Conservation (phyloP, 768 basidiomycete species). For the Suillus fuscotomentosus region DNA sequence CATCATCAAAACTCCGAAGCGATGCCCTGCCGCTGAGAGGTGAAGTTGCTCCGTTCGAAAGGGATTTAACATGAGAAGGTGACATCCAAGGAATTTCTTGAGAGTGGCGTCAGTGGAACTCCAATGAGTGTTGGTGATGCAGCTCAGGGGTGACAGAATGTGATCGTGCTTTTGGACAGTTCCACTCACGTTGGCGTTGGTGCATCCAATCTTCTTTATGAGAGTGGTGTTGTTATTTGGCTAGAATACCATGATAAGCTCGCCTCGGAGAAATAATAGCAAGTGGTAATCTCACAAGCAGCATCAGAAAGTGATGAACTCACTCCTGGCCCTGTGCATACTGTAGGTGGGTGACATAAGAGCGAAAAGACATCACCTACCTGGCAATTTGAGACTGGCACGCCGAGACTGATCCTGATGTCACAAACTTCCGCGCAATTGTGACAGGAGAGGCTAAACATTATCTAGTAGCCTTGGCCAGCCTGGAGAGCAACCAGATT, state of each 20-base stretch:
- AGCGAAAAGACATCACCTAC: constrained; percentile 14
- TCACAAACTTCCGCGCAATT: constrained; percentile 4
- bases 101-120: constrained; percentile 21
- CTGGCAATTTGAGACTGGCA: constrained; percentile 12
- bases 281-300: constrained; percentile 24
- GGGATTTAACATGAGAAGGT: constrained; percentile 20
- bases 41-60: constrained; percentile 16
- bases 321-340: constrained; percentile 26
- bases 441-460: no score
- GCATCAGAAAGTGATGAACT: constrained; percentile 25
- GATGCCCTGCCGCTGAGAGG: constrained; percentile 26
- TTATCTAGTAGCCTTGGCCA: no score
- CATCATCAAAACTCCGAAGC: constrained; percentile 41
- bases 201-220: constrained; percentile 29
- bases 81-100: constrained; percentile 9
- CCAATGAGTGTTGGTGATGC: constrained; percentile 27
- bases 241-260: constrained; percentile 18
- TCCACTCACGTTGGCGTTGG: constrained; percentile 52
- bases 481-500: no score
- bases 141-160: constrained; percentile 23
- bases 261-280: not conserved
- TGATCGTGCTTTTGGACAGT: constrained; percentile 30
- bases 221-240: constrained; percentile 27
- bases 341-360: constrained; percentile 5
- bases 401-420: constrained; percentile 10